Conservation (phyloP, 495 filamentous ascomycete species). For the Penicillium antarcticum region DNA sequence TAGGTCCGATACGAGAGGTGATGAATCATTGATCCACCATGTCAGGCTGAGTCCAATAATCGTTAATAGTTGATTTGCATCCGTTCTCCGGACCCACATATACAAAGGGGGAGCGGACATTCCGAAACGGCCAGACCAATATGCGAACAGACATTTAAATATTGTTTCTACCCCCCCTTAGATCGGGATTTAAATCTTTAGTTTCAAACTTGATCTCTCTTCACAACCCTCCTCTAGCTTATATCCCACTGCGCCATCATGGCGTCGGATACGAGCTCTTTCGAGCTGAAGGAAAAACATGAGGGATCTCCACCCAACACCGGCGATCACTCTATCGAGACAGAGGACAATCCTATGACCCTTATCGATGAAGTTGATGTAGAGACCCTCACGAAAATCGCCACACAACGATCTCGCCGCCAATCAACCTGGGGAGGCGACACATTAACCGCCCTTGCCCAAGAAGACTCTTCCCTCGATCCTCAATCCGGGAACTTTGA, state of each 20-base stretch:
- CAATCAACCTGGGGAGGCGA: conserved; percentile 11
- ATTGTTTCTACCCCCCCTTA: too few relatives aligned
- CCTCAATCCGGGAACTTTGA: conserved; percentile 26
- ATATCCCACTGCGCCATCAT: background rate
- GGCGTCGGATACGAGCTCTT: background rate
- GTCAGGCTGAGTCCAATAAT: too few relatives aligned
- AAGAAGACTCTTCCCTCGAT: conserved; percentile 23
- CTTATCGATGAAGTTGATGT: conserved; percentile 18
- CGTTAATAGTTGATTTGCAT: too few relatives aligned
- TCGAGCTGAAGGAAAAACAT: background rate
- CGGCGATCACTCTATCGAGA: background rate
- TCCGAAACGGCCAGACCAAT: too few relatives aligned
- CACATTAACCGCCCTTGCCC: conserved; percentile 6
- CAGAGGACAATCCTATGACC: conserved; percentile 4
- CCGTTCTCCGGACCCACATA: too few relatives aligned
- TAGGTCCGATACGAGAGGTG: too few relatives aligned
- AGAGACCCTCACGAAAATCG: conserved; percentile 22
- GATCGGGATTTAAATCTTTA: too few relatives aligned
- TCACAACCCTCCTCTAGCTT: background rate
- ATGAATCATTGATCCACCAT: too few relatives aligned
- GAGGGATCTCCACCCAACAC: background rate
- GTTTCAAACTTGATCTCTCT: background rate
- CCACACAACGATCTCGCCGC: conserved; percentile 14
- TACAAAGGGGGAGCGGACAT: too few relatives aligned
- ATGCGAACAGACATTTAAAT: too few relatives aligned